Conservation (phyloP, 2,329 filamentous ascomycete genomes). For the Colletotrichum theobromicola region DNA sequence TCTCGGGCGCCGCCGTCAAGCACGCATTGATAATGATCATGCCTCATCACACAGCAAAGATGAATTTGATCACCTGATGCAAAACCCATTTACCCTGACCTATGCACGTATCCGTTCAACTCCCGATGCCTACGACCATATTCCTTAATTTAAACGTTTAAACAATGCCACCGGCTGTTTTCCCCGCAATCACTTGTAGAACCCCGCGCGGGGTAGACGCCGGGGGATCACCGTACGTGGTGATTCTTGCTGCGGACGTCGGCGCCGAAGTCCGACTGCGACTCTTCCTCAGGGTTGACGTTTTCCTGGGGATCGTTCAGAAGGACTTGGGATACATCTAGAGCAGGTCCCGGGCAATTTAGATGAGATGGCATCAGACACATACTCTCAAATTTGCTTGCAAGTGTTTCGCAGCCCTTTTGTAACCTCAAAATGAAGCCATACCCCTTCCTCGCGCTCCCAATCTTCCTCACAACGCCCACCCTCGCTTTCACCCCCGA, state of each 20-base stretch:
- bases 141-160: background rate
- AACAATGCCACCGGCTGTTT: background rate
- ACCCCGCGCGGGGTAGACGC: background rate
- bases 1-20: too few relatives aligned
- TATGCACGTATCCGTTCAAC: rapidly evolving
- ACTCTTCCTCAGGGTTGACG: background rate
- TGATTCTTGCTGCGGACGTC: background rate
- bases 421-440: background rate
- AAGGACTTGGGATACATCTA: background rate
- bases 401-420: background rate
- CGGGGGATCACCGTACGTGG: background rate
- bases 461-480: background rate
- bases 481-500: rapidly evolving
- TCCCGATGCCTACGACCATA: rapidly evolving
- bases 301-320: background rate
- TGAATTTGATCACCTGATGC: too few relatives aligned
- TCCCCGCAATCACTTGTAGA: background rate
- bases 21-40: too few relatives aligned
- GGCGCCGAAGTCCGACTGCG: background rate
- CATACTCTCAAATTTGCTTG: background rate
- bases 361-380: background rate
- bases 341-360: background rate
- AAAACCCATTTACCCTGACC: too few relatives aligned
- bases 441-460: rapidly evolving
- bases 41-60: too few relatives aligned